Evolutionary conservation across 2,329 filamentous ascomycete genomes (phyloP), one percentile per base, ranked within the genome.

Genomic region (Trichophyton mentagrophytes): DNA sequence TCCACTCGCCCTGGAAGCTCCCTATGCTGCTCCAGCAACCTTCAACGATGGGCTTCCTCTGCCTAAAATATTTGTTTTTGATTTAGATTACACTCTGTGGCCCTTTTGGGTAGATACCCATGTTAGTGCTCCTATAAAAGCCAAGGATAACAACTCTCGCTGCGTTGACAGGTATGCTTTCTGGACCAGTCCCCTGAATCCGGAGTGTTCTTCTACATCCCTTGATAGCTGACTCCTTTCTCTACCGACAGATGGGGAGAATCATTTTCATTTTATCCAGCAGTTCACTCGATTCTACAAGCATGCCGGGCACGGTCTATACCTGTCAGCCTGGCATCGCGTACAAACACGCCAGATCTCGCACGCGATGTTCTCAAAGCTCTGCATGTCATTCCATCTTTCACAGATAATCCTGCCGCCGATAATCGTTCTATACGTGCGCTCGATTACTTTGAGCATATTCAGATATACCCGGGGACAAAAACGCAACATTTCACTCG

Each of bases 51-150:
- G 83, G 47, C 81, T 85, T 0, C 88, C 90, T 0, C 81, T 96
- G 1, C 91, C 91, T 0, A 85, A 86, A 64, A 81, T 96, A 66
- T 82, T 97, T 67, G 88, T 93, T 65, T 96, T 97, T 76, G 93
- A 97, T 73, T 84, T 97, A 64, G 92, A 97, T 79, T 97, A 96
- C 79, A 97, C 93, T 0, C 80, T 97, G n/a, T 97, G 92, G 93
- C 90, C 91, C 3, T 96, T 96, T 76, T 97, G 92, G 92, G 86
- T 95, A 1, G 93, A 97, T 77, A 96, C 90, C 2, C 91, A 96
- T 74, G 87, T 93, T 67, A 83, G 84, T 25, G 82, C 85, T 5
- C 91, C 90, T 0, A 76, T 96, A 57, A 85, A 85, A 64, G 78
- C 83, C 57, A 80, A 79, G 65, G 82, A 85, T 64, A 74, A 76